Evolutionary conservation across 768 basidiomycete genomes (phyloP), one percentile per base, ranked within the genome.

Genomic region (Naganishia antarctica): DNA sequence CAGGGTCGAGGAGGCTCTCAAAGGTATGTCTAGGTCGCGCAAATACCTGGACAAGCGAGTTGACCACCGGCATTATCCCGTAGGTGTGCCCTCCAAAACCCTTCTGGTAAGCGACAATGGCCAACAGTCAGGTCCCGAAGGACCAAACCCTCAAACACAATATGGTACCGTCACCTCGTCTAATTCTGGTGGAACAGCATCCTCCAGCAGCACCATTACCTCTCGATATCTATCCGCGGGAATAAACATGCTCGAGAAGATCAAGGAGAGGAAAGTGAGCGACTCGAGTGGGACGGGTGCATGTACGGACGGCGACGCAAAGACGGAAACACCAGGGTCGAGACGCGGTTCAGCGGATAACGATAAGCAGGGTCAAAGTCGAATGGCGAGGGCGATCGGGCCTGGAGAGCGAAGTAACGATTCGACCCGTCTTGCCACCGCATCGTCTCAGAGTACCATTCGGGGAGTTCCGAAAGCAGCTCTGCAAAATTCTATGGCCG

Each of bases 231-330:
- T 63, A 2, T 57, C 50, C 23, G 61, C 61, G 29, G 66, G 66
- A 23, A 57, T 41, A 46, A 48, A 60, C 26, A 64, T 68, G 48
- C 59, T 68, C 57, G 66, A 64, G 26, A 60, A 50, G 43, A 68
- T 64, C 40, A 60, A 59, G 49, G 48, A 59, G 25, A 23, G 66
- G 26, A 67, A 67, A 15, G 53, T 61, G 28, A 63, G 67, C 51
- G 63, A 71, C 64, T 66, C 69, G 40, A 47, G 71, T 57, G 47
- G 57, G 37, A 50, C 60, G 59, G 63, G 43, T 57, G 53, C 58
- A 59, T 40, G 58, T 57, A 40, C 46, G 64, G 29, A 73, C 66
- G 61, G 68, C 40, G 67, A 59, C 65, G 66, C 23, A 69, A 69
- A 64, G 2, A 78, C 40, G 23, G 46, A 28, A 25, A 43, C 51